Base-by-base conservation (phyloP, 306 rosid genomes). In the Dalbergia oliveri region DNA sequence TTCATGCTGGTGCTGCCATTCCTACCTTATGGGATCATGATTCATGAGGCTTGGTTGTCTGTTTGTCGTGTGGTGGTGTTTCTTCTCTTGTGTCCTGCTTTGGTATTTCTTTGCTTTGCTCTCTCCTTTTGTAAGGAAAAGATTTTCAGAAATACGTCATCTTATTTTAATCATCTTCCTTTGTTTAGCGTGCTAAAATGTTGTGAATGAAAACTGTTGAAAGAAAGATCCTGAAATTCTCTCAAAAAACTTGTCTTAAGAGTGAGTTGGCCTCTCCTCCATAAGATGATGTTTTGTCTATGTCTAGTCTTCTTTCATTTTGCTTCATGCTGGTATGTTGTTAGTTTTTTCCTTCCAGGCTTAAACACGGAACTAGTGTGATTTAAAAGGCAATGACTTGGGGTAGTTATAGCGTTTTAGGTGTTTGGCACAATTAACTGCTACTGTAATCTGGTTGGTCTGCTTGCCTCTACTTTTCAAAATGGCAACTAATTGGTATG, bases 401-500 rank as follows among this genome's bases (percentile, higher is more conserved):
- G 34, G n/a, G 56, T 65, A 57, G 35, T 23, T 5, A 62, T 51
- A 66, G 72, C 65, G 45, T 13, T 34, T 34, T 19, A 43, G 43
- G 34, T 51, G 47, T 41, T 57, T 23, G 43, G 8, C 62, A 18
- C 18, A 18, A 43, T 57, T 58, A 23, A 39, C 33, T 59, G 66
- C 62, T 78, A 54, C 3, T 41, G 56, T n/a, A n/a, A n/a, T n/a
- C n/a, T 60, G 73, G 49, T 45, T 39, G 51, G 33, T 41, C 58
- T 75, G 13, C 53, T 69, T 69, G 71, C 43, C 47, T 65, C 66
- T 34, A 58, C 75, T 79, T 70, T 60, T 64, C 11, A 61, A 60
- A 62, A 15, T 79, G 75, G 13, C 13, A 79, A 41, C 19, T 67
- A 21, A 16, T 43, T 70, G 7, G 33, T 45, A 50, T 73, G 47